These are phyloP conservation scores for Sporothrix humicola DNA, from an alignment of 2,329 filamentous ascomycete genomes.

Conservation along the genomic window DNA sequence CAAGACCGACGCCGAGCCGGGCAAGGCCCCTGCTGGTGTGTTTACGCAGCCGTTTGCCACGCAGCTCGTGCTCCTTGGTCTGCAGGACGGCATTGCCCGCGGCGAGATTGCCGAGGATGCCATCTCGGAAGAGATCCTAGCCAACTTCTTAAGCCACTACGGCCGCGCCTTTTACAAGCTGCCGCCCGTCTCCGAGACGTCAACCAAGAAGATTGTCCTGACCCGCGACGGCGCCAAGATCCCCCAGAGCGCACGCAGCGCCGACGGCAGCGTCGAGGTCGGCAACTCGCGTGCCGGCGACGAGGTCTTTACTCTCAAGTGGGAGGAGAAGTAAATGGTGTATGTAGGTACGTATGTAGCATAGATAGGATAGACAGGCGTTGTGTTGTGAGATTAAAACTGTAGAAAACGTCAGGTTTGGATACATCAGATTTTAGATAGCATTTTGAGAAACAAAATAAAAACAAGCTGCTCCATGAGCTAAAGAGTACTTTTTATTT, in stretches of 20 bases:
- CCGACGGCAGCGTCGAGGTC: constrained; percentile 50
- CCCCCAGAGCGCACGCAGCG: constrained; percentile 47
- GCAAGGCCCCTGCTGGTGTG: constrained; percentile 71
- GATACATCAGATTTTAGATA: neutral
- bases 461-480: no score
- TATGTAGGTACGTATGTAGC: no score
- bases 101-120: constrained; percentile 58
- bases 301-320: constrained; percentile 51
- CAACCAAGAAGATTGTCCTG: constrained; percentile 44
- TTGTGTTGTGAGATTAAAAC: neutral
- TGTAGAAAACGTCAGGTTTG: neutral
- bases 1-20: constrained; percentile 58
- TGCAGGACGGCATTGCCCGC: constrained; percentile 66
- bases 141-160: constrained; percentile 59
- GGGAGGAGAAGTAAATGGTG: constrained; percentile 39
- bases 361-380: neutral
- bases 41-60: constrained; percentile 78
- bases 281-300: constrained; percentile 52
- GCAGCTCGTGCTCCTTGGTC: constrained; percentile 60
- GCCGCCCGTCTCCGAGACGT: constrained; percentile 40
- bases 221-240: constrained; percentile 53
- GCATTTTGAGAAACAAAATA: no score
- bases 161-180: constrained; percentile 62
- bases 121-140: constrained; percentile 61
- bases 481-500: no score